Evolutionary conservation across 2,329 filamentous ascomycete species (phyloP), one percentile per base, ranked within the genome.

Genomic region (Coniochaeta prunicola): DNA sequence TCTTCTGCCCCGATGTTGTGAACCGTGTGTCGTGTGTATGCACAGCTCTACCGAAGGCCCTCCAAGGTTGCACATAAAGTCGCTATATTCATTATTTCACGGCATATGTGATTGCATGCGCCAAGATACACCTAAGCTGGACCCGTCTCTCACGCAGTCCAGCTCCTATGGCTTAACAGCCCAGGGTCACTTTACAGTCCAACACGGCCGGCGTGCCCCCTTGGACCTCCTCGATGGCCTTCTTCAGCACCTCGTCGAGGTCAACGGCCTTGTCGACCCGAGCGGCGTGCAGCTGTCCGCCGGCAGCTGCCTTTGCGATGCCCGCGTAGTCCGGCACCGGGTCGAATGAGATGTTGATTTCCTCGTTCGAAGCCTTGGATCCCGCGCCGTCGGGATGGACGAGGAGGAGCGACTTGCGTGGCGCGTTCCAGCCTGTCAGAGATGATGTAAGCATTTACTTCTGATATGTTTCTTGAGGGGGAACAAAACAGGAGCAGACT

Each of bases 331-430:
- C 81, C 0, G 83, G 84, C 4, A 75, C 73, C 0, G 84, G 84
- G 28, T 77, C 74, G 61, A 86, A 85, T 1, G 80, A 82, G 62
- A 86, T 85, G 65, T 85, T 85, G 63, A 85, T 79, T 67, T 86
- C 84, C 59, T 84, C 81, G 67, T 85, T 85, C n/a, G 75, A 79
- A 0, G 80, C 80, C 64, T 70, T 74, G 28, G 82, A 78, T 1
- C 78, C 82, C 2, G 79, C 67, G 0, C 83, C 83, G 4, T 85
- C 73, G 0, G 83, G 83, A 61, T 86, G 83, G 0, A 86, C 82
- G 13, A 86, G 74, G 2, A 82, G 70, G 45, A 84, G 69, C 1
- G 82, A 85, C 38, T 76, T 77, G 3, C 82, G 76, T 3, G 84
- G 83, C 1, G 83, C 82, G 64, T 86, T 84, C 82, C 82, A 86